Evolutionary conservation across 768 basidiomycete species (phyloP).

Genomic region (Boletus rubropictus): DNA sequence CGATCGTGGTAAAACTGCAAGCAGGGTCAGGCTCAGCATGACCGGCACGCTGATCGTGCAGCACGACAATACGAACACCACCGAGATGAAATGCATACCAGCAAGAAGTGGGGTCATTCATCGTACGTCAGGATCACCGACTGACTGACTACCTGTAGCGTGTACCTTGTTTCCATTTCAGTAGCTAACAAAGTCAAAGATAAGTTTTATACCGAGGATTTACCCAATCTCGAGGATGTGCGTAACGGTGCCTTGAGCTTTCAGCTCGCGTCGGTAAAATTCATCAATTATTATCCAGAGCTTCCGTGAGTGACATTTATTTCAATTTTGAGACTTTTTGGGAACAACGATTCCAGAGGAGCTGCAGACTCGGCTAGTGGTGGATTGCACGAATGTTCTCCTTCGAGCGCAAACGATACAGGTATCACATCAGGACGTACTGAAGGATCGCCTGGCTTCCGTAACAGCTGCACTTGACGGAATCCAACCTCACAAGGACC

Average conservation of each 20-base stretch:
- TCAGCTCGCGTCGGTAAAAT: constrained; percentile 5
- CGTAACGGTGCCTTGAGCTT: constrained; percentile 24
- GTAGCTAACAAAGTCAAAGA: constrained; percentile 65
- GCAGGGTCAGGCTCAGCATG: constrained; percentile 64
- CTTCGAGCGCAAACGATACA: constrained; percentile 57
- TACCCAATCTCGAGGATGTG: constrained; percentile 71
- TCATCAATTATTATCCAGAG: constrained; percentile 43
- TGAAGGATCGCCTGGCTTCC: constrained; percentile 45
- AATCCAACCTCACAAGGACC: constrained; percentile 57
- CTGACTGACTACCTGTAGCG: constrained; percentile 33
- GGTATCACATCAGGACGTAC: constrained; percentile 48
- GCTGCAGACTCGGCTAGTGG: constrained; percentile 61
- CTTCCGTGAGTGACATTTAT: constrained; percentile 46
- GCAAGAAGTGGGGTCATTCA: constrained; percentile 59
- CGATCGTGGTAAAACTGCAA: constrained; percentile 6
- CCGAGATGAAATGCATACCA: constrained; percentile 68
- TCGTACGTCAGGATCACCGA: not conserved
- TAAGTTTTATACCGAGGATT: constrained; percentile 64
- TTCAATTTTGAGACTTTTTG: not conserved
- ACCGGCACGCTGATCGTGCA: constrained; percentile 68
- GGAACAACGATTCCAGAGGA: constrained; percentile 42
- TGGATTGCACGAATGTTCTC: constrained; percentile 49
- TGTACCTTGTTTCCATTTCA: constrained; percentile 65
- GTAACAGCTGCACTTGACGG: constrained; percentile 45
- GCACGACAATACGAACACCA: constrained; percentile 75